phyloP scores from a whole-genome alignment of 306 rosid genomes.

The Lathyrus aphaca region DNA sequence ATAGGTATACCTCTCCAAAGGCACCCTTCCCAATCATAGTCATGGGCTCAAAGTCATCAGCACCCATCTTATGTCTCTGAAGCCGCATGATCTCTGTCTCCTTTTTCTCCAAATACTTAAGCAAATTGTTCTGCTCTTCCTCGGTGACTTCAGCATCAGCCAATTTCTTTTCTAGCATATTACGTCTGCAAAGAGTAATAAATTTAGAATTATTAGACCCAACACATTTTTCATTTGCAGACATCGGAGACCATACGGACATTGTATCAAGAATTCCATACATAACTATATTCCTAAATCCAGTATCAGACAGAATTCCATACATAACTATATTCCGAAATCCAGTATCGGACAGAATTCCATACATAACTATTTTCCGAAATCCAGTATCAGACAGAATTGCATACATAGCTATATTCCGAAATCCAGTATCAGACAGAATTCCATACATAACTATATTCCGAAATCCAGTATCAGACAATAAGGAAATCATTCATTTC shows the following conservation, averaged over 20 bases:
- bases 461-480: conserved; percentile 3
- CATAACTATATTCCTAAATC: conserved; percentile 21
- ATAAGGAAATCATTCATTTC: conserved; percentile 25
- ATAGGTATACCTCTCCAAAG: conserved; percentile 78
- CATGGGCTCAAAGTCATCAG: conserved; percentile 83
- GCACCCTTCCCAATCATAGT: conserved; percentile 93
- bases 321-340: conserved; percentile 19
- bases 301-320: neutral
- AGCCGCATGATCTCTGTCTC: conserved; percentile 92
- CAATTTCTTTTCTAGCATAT: conserved; percentile 74
- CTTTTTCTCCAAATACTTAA: conserved; percentile 74
- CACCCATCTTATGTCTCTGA: conserved; percentile 87
- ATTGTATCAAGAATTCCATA: neutral
- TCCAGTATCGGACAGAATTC: neutral
- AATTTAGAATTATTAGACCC: neutral
- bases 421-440: conserved; percentile 4
- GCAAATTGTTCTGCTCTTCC: conserved; percentile 79
- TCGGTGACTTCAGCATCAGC: conserved; percentile 91
- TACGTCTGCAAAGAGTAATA: conserved; percentile 55
- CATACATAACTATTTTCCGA: conserved; percentile 12
- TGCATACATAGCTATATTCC: conserved; percentile 13
- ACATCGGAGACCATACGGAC: conserved; percentile 4
- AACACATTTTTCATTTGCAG: neutral
- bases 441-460: conserved; percentile 19
- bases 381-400: conserved; percentile 6